A percentile compares a stretch with the other conserved stretches of the same genome.
These are phyloP conservation scores for Erodium trifolium DNA, from an alignment of 441 rosid genomes.

Conservation along the genomic window DNA sequence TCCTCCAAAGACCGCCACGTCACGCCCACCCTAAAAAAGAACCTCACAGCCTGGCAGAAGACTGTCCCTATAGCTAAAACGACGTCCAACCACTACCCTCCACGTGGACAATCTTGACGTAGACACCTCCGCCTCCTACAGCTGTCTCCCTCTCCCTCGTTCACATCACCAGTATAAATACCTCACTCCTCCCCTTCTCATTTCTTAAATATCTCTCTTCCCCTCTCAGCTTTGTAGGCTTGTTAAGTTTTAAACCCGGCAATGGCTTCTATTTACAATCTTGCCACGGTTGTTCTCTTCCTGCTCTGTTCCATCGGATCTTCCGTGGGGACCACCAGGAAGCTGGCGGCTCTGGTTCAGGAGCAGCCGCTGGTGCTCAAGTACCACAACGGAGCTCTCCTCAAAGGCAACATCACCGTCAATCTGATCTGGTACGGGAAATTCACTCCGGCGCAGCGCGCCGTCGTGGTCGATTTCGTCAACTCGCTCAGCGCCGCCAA, in stretches of 20 bases:
- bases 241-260: neutral
- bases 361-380: conserved; percentile 68
- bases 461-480: conserved; percentile 66
- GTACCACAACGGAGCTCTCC: conserved; percentile 57
- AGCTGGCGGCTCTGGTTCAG: conserved; percentile 42
- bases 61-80: neutral
- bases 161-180: too few species aligned
- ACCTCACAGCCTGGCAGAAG: neutral
- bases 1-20: neutral
- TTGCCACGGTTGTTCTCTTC: conserved; percentile 24
- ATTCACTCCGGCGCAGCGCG: conserved; percentile 61
- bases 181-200: neutral
- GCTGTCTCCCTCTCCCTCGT: too few species aligned
- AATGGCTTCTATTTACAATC: conserved; percentile 40
- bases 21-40: neutral
- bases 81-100: neutral
- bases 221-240: too few species aligned
- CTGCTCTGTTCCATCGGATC: conserved; percentile 12
- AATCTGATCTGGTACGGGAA: conserved; percentile 78
- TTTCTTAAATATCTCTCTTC: too few species aligned
- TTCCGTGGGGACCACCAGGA: neutral
- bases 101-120: neutral
- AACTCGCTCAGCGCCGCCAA: conserved; percentile 38
- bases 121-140: neutral
- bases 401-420: conserved; percentile 27